These are phyloP conservation scores for Pythium periplocum DNA, from an alignment of 352 stramenopile species.

Conservation along the genomic window DNA sequence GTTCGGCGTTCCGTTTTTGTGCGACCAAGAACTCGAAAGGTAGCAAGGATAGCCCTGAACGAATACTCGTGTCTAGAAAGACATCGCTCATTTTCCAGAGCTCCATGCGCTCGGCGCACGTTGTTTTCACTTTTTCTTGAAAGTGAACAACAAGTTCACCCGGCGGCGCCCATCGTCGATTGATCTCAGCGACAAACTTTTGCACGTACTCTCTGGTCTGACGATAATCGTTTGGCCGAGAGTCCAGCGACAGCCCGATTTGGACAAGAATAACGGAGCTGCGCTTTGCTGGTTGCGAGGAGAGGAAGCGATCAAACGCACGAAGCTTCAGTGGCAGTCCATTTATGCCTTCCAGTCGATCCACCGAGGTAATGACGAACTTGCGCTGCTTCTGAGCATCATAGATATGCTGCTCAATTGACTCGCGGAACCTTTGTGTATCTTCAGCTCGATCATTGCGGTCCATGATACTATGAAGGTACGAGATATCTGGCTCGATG, in stretches of 20 bases:
- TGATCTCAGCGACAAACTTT: conserved; percentile 90
- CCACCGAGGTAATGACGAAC: conserved; percentile 87
- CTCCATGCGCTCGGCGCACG: conserved; percentile 59
- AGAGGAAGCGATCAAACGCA: conserved; percentile 94
- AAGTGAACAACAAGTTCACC: conserved; percentile 66
- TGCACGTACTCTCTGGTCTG: conserved; percentile 89
- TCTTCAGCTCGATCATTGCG: conserved; percentile 35
- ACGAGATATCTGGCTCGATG: conserved; percentile 90
- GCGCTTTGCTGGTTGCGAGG: conserved; percentile 69
- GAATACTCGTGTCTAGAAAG: conserved; percentile 66
- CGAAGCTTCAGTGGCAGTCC: conserved; percentile 96
- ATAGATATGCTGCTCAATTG: conserved; percentile 36
- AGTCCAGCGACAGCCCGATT: conserved; percentile 67
- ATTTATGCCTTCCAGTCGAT: conserved; percentile 94
- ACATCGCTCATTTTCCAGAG: conserved; percentile 67
- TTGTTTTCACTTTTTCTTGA: conserved; percentile 60
- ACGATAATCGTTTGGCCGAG: conserved; percentile 90
- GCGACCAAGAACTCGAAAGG: conserved; percentile 77
- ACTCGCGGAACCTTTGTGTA: conserved; percentile 22
- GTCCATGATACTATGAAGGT: conserved; percentile 63
- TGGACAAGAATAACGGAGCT: conserved; percentile 73
- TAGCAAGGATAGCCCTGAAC: conserved; percentile 59
- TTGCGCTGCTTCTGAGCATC: conserved; percentile 25
- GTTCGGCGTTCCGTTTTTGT: conserved; percentile 45
- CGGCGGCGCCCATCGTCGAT: conserved; percentile 64